Base-by-base conservation (phyloP, 2,329 filamentous ascomycete species). In the Fusarium verticillioides region DNA sequence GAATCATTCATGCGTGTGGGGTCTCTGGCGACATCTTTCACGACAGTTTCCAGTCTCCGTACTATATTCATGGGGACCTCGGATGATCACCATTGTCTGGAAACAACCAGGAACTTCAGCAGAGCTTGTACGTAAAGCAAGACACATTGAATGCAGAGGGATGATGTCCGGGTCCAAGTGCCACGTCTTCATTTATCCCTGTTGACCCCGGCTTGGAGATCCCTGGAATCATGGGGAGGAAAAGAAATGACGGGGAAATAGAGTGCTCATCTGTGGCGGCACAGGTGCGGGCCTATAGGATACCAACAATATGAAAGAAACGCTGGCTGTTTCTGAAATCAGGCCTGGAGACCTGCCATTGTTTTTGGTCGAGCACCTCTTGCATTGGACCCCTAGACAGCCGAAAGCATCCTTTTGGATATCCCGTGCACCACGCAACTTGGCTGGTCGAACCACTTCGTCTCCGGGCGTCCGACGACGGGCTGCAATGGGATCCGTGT, bases 401-500 rank as follows among this genome's bases (percentile, higher is more conserved):
- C 26, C 26, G 18, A 59, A 26, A 42, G 42, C 23, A 53, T 49
- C 34, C 50, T 43, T 21, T 60, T 46, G 52, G 37, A 26, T 65
- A 72, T 59, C 36, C 37, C 44, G 60, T 66, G 28, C 50, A 28
- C 58, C 52, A 43, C 34, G 46, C 26, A 49, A 21, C 46, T 70
- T 49, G 62, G 37, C 53, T 52, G 47, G 40, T 56, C 39, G 50
- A 59, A 66, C 54, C 56, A 63, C 39, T 53, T 69, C n/a, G 64
- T 65, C 47, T 74, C 71, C 71, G 63, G 60, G 37, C 60, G 71
- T 58, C 67, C 60, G 60, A 59, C 39, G 43, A 57, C 59, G 67
- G 68, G 49, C 62, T 74, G 62, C 66, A 49, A 36, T 50, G 16
- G 42, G 23, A 57, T 37, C 30, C 44, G 40, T 46, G 44, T 37